Evolutionary conservation across 2,329 filamentous ascomycete species (phyloP).

Genomic region (Apiospora kogelbergensis): DNA sequence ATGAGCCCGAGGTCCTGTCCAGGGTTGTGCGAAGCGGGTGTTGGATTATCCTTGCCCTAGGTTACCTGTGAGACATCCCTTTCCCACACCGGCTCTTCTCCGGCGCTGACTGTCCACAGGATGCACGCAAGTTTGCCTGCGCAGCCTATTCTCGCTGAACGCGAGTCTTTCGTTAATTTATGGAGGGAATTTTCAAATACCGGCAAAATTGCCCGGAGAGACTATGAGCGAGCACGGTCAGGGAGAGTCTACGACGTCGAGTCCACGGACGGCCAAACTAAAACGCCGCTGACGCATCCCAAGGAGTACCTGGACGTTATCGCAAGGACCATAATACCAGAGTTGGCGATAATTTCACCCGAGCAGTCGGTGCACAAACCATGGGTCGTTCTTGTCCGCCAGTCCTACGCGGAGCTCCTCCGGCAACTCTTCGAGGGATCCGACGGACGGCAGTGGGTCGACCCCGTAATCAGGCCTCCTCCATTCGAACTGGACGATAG

Average conservation of each 20-base stretch:
- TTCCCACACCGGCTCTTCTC: background rate
- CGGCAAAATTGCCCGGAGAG: no score
- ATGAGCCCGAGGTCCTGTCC: no score
- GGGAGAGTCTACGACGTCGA: background rate
- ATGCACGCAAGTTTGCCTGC: background rate
- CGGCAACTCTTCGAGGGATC: background rate
- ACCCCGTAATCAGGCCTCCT: background rate
- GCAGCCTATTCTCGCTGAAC: background rate
- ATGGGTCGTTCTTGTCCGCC: background rate
- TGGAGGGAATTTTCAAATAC: background rate
- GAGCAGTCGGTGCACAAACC: background rate
- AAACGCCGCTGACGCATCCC: background rate
- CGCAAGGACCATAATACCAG: background rate
- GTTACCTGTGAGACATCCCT: background rate
- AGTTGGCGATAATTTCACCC: background rate
- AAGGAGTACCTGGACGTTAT: background rate
- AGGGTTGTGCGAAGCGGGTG: no score
- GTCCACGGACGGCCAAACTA: background rate
- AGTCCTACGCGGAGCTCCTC: background rate
- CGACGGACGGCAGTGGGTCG: background rate
- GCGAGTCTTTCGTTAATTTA: no score
- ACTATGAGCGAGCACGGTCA: background rate
- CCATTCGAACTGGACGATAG: background rate
- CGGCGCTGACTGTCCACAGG: background rate
- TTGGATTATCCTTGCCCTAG: background rate